A percentile compares a stretch with the other conserved stretches of the same genome.
Evolutionary conservation across 108 stramenopile genomes (phyloP).

Genomic region (Schizochytrium sp.): DNA sequence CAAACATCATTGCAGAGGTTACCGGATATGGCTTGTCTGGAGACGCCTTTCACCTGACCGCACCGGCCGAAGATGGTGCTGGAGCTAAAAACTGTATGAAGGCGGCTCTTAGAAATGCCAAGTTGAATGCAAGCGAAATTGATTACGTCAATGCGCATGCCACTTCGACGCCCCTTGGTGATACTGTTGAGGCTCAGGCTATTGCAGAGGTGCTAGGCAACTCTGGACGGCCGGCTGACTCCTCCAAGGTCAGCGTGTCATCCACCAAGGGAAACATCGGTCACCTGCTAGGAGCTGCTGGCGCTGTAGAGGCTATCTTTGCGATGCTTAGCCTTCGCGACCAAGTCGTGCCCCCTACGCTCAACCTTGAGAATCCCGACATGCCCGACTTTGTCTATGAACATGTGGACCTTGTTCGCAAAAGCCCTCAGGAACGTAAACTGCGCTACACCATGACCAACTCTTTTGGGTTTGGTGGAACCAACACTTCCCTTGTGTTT

Average conservation of each 20-base stretch:
- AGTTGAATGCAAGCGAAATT: constrained; percentile 80
- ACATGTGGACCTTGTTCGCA: constrained; percentile 78
- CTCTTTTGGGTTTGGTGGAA: constrained; percentile 98
- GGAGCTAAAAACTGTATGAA: constrained; percentile 88
- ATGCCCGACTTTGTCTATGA: constrained; percentile 88
- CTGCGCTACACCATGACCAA: constrained; percentile 81
- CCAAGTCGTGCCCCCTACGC: constrained; percentile 83
- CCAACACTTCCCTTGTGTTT: constrained; percentile 92
- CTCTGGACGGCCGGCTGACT: not conserved
- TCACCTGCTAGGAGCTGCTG: constrained; percentile 95
- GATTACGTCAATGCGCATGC: constrained; percentile 96
- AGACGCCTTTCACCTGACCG: constrained; percentile 89
- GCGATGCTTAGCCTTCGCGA: constrained; percentile 82
- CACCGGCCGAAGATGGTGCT: constrained; percentile 85
- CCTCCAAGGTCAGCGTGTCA: constrained; percentile 74
- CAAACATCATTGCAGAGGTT: constrained; percentile 89
- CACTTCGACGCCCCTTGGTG: constrained; percentile 94
- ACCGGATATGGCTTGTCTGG: constrained; percentile 95
- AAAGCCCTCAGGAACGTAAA: not conserved
- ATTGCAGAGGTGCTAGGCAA: constrained; percentile 69
- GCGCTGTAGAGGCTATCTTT: constrained; percentile 91
- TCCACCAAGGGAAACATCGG: constrained; percentile 95
- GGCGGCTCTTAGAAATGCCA: constrained; percentile 84
- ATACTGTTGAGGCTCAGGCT: constrained; percentile 87
- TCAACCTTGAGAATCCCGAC: constrained; percentile 87